Base-by-base conservation (phyloP, 2,329 filamentous ascomycete genomes). In the Exophiala viscosa region DNA sequence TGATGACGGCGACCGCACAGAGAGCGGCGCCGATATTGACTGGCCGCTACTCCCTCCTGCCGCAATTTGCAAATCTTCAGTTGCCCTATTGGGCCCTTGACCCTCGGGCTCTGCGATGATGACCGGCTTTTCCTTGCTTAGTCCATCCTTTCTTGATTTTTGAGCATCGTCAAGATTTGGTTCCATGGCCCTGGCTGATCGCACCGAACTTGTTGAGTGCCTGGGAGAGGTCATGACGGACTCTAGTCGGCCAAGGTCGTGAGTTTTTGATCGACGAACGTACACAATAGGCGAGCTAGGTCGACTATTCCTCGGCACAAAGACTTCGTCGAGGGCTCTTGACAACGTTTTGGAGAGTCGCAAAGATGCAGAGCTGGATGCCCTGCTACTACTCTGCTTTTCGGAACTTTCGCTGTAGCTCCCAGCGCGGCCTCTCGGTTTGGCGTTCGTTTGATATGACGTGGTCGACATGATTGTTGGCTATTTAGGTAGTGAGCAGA, bases 331-430 rank as follows among this genome's bases (percentile, higher is more conserved):
- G 8, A 59, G 53, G 34, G 50, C 47, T 42, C 58, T 47, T 23
- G 58, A 60, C 18, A 57, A 32, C 2, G 58, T 59, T 32, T 60
- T 60, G 11, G 55, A 55, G 13, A 57, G 46, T 44, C 49, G 54
- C 46, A 49, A 28, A 17, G 58, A 60, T 6, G 55, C 55, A 4
- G 57, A 52, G 34, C 55, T 60, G 11, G 58, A 58, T 8, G 58
- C 50, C 45, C 58, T 48, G 28, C 54, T 59, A 17, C 50, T 48
- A 31, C 42, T 36, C 11, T 55, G 57, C 32, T 43, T 55, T 13
- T 60, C 58, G 9, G 50, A 49, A 11, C 41, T 17, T 35, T 58
- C 58, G 32, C 50, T 45, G 14, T 52, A 39, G 36, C 50, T 54
- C 8, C 56, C 56, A 20, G 48, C 47, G 6, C 58, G 50, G 8